Evolutionary conservation across 495 filamentous ascomycete genomes (phyloP).

Genomic region (Bryoglossum gracile): DNA sequence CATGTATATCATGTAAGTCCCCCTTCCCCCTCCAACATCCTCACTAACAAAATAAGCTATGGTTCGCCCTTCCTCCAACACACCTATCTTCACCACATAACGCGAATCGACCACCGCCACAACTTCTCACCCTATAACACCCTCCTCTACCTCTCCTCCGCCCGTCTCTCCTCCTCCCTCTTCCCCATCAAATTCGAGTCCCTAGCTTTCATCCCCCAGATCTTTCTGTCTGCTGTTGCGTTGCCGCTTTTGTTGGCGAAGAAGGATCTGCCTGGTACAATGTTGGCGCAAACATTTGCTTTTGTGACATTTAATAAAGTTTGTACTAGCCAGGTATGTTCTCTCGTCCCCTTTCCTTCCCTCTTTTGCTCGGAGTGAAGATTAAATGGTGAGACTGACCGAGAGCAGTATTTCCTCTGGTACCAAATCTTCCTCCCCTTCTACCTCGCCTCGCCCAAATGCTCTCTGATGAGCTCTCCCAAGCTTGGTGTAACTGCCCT

Average conservation of each 20-base stretch:
- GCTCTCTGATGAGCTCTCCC: slow-evolving; percentile 53
- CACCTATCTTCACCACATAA: slow-evolving; percentile 88
- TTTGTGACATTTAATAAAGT: slow-evolving; percentile 99
- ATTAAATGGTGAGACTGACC: not conserved
- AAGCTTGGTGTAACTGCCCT: slow-evolving; percentile 55
- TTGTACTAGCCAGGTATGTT: slow-evolving; percentile 84
- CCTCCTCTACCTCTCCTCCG: slow-evolving; percentile 76
- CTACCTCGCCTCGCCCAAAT: slow-evolving; percentile 61
- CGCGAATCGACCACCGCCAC: slow-evolving; percentile 90
- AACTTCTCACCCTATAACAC: slow-evolving; percentile 97
- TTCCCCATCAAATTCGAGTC: slow-evolving; percentile 52
- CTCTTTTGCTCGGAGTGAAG: not conserved
- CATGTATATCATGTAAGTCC: slow-evolving; percentile 67
- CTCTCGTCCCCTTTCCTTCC: not conserved
- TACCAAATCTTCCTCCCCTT: slow-evolving; percentile 89
- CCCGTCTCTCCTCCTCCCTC: slow-evolving; percentile 29
- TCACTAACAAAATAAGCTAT: slow-evolving; percentile 40
- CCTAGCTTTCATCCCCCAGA: slow-evolving; percentile 81
- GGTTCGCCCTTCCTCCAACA: slow-evolving; percentile 73
- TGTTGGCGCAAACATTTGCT: slow-evolving; percentile 97
- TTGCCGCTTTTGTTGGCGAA: slow-evolving; percentile 80
- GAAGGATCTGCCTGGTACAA: slow-evolving; percentile 70
- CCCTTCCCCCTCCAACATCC: not conserved
- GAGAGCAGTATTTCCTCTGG: slow-evolving; percentile 86
- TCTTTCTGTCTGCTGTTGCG: slow-evolving; percentile 64